These are phyloP conservation scores for Artemisia argyi DNA, from an alignment of 129 eudicot species.

Conservation along the genomic window DNA sequence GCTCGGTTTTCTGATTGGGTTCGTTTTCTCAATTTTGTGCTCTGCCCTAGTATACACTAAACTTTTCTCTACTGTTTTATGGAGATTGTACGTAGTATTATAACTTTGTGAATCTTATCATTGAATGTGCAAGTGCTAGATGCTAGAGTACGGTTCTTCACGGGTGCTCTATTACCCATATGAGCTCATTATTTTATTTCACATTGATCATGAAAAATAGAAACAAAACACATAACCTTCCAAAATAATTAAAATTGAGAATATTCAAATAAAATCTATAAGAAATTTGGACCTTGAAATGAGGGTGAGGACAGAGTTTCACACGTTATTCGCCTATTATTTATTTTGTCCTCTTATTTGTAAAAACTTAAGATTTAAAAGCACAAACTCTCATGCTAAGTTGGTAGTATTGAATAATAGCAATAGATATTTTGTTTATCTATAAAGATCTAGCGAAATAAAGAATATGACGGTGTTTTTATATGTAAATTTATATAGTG, in stretches of 20 bases:
- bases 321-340: conserved; percentile 36
- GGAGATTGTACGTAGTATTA: too few relatives aligned
- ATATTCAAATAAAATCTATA: conserved; percentile 1
- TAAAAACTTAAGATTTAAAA: conserved; percentile 9
- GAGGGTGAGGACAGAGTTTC: conserved; percentile 39
- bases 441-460: conserved; percentile 15
- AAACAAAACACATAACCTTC: not conserved
- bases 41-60: too few relatives aligned
- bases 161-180: conserved; percentile 21
- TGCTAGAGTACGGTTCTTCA: conserved; percentile 29
- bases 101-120: not conserved
- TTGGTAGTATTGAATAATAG: conserved; percentile 19
- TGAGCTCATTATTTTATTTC: conserved; percentile 7
- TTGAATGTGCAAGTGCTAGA: conserved; percentile 25
- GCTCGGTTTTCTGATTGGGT: too few relatives aligned
- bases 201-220: not conserved
- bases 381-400: conserved; percentile 35
- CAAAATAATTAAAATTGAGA: conserved; percentile 6
- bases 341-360: conserved; percentile 9
- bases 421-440: conserved; percentile 7
- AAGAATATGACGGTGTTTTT: too few relatives aligned
- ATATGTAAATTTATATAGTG: too few relatives aligned
- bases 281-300: conserved; percentile 20
- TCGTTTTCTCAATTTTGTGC: too few relatives aligned
- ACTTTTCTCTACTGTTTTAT: too few relatives aligned